Percentiles rank a stretch among this genome's conserved stretches.
phyloP scores from a whole-genome alignment of 805 yeast genomes.

The Yarrowia sp. region DNA sequence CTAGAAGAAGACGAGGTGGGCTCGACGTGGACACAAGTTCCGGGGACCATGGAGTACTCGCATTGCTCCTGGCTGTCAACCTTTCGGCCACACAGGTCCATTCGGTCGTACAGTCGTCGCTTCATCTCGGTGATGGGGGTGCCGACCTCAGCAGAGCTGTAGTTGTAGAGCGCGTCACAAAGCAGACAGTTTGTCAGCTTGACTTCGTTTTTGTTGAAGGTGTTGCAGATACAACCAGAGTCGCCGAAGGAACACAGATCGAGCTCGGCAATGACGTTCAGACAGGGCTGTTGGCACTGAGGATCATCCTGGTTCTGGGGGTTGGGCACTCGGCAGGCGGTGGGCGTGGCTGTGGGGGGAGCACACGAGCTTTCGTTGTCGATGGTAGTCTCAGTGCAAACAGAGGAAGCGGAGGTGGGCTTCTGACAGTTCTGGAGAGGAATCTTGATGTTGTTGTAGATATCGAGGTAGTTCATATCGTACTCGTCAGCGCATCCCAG shows the following conservation, averaged over 20 bases:
- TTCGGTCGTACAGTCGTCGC: conserved; percentile 8
- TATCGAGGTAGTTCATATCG: not conserved
- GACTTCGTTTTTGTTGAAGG: not conserved
- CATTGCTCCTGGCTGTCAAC: not conserved
- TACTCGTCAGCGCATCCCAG: conserved; percentile 1
- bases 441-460: not conserved
- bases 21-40: conserved; percentile 10
- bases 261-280: conserved; percentile 1
- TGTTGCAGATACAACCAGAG: not conserved
- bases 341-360: not conserved
- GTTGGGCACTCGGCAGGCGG: conserved; percentile 6
- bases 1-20: not conserved
- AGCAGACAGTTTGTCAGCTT: conserved; percentile 1
- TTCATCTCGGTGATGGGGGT: conserved; percentile 7
- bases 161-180: conserved; percentile 4
- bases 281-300: conserved; percentile 1
- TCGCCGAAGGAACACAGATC: not conserved
- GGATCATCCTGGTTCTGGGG: not conserved
- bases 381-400: not conserved
- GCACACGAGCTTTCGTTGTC: conserved; percentile 20
- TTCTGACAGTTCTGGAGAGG: not conserved
- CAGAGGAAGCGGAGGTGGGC: not conserved
- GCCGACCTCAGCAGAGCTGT: not conserved
- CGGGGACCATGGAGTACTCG: conserved; percentile 1
- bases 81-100: not conserved